A percentile compares a stretch with the other conserved stretches of the same genome.
Evolutionary conservation across 495 filamentous ascomycete species (phyloP).

Genomic region (Aspergillus diversus): DNA sequence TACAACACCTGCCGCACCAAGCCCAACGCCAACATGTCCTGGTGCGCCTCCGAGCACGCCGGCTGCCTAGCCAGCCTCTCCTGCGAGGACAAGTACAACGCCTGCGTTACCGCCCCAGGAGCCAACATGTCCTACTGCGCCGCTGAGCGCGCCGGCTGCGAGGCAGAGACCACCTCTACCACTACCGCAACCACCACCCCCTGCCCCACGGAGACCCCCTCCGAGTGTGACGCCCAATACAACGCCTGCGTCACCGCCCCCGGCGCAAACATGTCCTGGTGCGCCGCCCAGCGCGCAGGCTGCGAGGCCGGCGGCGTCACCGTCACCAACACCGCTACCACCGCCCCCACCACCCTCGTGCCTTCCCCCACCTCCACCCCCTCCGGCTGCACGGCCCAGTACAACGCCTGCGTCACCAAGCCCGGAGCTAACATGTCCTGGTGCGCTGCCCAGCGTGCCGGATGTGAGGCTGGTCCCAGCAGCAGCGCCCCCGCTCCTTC

Average conservation of each 20-base stretch:
- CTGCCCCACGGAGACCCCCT: background rate
- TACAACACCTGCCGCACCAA: background rate
- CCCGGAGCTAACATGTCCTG: background rate
- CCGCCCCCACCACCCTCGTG: background rate
- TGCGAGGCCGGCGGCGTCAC: background rate
- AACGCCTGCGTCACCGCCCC: background rate
- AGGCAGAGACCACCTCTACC: background rate
- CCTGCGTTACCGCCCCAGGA: background rate
- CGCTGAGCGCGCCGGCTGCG: background rate
- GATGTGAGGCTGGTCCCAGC: background rate
- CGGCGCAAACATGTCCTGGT: background rate
- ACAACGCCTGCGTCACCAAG: background rate
- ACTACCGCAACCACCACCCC: background rate
- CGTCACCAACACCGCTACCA: background rate
- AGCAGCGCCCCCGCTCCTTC: background rate
- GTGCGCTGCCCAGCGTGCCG: background rate
- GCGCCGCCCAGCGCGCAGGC: background rate
- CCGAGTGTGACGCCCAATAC: background rate
- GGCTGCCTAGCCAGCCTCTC: background rate
- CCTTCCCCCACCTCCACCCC: background rate
- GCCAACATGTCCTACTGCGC: background rate
- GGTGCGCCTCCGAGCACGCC: constrained; percentile 1
- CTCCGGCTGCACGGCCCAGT: background rate
- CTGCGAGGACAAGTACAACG: background rate
- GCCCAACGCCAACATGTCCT: background rate